These are phyloP conservation scores for Metahyphopichia silvanorum DNA, from an alignment of 805 yeast genomes.

Conservation along the genomic window DNA sequence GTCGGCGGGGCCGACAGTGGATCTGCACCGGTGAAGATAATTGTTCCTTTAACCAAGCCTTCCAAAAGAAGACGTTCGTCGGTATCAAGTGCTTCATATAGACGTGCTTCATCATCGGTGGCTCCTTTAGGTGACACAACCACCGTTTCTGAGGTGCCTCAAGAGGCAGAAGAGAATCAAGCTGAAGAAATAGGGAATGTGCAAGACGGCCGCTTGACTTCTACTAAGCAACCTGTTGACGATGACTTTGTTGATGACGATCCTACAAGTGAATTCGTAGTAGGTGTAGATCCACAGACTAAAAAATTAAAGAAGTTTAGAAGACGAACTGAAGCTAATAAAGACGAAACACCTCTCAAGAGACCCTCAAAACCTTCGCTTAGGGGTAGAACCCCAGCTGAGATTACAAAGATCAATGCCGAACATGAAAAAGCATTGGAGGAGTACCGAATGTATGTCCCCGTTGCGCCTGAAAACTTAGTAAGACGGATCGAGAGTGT, in stretches of 20 bases:
- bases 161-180: slow-evolving; percentile 8
- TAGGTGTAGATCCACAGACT: slow-evolving; percentile 30
- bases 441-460: slow-evolving; percentile 17
- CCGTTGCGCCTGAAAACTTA: slow-evolving; percentile 39
- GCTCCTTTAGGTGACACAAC: not conserved
- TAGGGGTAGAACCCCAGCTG: too few relatives aligned
- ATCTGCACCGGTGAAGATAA: slow-evolving; percentile 30
- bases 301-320: slow-evolving; percentile 27
- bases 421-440: too few relatives aligned
- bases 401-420: too few relatives aligned
- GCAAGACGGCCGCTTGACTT: too few relatives aligned
- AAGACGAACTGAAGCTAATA: slow-evolving; percentile 6
- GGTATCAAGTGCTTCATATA: slow-evolving; percentile 4
- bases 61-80: slow-evolving; percentile 28
- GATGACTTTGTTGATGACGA: too few relatives aligned
- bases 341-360: slow-evolving; percentile 12
- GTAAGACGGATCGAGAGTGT: slow-evolving; percentile 27
- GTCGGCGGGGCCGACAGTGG: slow-evolving; percentile 4
- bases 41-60: slow-evolving; percentile 33
- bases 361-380: too few relatives aligned
- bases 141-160: not conserved
- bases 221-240: too few relatives aligned
- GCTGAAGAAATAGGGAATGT: too few relatives aligned
- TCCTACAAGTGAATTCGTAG: slow-evolving; percentile 24
- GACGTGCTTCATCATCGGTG: not conserved